A percentile compares a stretch with the other conserved stretches of the same genome.
These are phyloP conservation scores for Aspergillus texensis DNA, from an alignment of 2,329 filamentous ascomycete genomes.

Conservation along the genomic window DNA sequence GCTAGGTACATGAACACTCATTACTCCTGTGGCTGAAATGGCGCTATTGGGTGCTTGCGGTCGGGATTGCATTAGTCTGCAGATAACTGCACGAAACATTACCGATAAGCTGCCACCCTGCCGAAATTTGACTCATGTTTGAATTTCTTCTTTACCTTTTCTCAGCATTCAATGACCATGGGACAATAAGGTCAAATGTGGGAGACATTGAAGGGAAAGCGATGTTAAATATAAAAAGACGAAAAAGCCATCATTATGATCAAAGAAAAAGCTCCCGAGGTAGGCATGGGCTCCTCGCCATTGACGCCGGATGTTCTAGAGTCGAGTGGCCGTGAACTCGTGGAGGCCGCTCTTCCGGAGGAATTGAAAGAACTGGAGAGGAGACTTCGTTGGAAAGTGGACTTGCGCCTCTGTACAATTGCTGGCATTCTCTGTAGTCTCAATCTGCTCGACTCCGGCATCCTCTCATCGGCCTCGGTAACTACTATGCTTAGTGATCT, in stretches of 20 bases:
- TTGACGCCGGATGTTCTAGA: neutral
- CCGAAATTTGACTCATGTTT: neutral
- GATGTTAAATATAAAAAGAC: neutral
- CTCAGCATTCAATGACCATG: neutral
- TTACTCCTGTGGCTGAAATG: neutral
- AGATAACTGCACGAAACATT: neutral
- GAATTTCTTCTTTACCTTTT: neutral
- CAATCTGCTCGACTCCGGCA: constrained; percentile 70
- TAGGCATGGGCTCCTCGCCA: neutral
- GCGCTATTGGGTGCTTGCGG: neutral
- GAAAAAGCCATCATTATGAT: neutral
- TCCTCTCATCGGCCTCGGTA: constrained; percentile 70
- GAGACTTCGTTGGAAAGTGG: constrained; percentile 63
- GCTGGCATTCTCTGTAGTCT: constrained; percentile 71
- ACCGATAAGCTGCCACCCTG: neutral
- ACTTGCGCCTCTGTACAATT: constrained; percentile 69
- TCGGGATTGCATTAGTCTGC: neutral
- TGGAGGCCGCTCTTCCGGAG: constrained; percentile 17
- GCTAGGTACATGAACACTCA: neutral
- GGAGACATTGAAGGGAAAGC: neutral
- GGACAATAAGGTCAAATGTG: neutral
- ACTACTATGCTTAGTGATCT: constrained; percentile 69
- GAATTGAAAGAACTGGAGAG: constrained; percentile 41
- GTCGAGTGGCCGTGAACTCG: neutral
- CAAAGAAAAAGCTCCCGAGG: neutral